Evolutionary conservation across 495 filamentous ascomycete genomes (phyloP), one percentile per base, ranked within the genome.

Genomic region (Trichoderma virens): DNA sequence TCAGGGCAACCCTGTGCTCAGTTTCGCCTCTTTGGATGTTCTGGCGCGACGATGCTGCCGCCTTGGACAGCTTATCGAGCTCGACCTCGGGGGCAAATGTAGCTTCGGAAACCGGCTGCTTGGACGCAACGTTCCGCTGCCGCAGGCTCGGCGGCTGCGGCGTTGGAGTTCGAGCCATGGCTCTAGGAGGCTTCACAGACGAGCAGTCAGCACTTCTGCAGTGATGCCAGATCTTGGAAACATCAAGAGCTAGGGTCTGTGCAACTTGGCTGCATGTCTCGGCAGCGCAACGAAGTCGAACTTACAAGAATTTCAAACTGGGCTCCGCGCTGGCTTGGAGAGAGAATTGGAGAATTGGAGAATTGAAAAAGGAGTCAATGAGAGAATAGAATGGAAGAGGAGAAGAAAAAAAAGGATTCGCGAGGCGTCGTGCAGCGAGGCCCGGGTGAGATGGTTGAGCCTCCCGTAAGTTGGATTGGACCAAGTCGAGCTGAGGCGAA

Each of bases 1-100:
- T 71, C 64, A 97, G 80, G 65, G 85, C 90, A 69, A 95, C 77
- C 82, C 90, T 88, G 82, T 96, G 96, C 72, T 93, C 90, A 81
- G 86, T 88, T 76, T 96, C 89, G 23, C 74, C 72, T n/a, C 70
- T 69, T 6, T 68, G 45, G 25, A 65, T 32, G 23, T 61, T 63
- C 23, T 62, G 25, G 5, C 39, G 32, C 34, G 35, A 41, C 30
- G 64, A 28, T 31, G 63, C 62, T 60, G 71, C 70, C 9, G 72
- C 70, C 64, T 75, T 75, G 1, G 72, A 71, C 54, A 78, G 62
- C 60, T 69, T 75, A 65, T 83, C 82, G 60, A 78, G 68, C 65
- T 82, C 82, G 60, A 76, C 67, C 64, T 82, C 81, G n/a, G 72
- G 69, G 34, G 72, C 67, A 65, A 74, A 63, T 47, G 67, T 65